Percentiles rank a stretch among this genome's conserved stretches.
Conservation (phyloP, 2,329 filamentous ascomycete genomes). For the Monosporascus sp. region DNA sequence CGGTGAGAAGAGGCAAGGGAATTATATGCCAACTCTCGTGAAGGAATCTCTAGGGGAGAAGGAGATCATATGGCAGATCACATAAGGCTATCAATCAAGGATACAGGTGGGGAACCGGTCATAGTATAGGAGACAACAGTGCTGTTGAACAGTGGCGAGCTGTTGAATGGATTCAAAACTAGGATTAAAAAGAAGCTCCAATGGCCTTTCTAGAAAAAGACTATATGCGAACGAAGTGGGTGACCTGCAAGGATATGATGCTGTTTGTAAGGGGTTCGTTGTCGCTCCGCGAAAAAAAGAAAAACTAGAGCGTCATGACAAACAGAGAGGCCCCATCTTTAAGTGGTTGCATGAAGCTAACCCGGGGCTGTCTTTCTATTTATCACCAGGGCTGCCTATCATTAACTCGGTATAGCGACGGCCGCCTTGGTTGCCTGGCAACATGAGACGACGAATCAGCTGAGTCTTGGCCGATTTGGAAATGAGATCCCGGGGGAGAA, state of each 20-base stretch:
- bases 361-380: constrained; percentile 14
- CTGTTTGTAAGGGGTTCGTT: constrained; percentile 10
- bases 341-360: constrained; percentile 30
- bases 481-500: constrained; percentile 15
- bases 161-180: constrained; percentile 14
- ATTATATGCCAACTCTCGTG: constrained; percentile 30
- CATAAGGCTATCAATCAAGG: constrained; percentile 21
- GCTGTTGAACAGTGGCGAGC: constrained; percentile 13
- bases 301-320: constrained; percentile 13
- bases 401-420: constrained; percentile 10
- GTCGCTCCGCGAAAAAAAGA: constrained; percentile 5
- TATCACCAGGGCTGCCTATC: constrained; percentile 10
- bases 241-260: constrained; percentile 1
- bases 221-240: background rate
- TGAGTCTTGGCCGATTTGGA: constrained; percentile 17
- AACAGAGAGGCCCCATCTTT: constrained; percentile 17
- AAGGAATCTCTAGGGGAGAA: constrained; percentile 21
- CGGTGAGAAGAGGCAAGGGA: constrained; percentile 32
- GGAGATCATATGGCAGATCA: constrained; percentile 22
- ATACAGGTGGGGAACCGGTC: constrained; percentile 15
- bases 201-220: background rate
- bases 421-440: constrained; percentile 29
- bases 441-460: constrained; percentile 18
- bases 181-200: constrained; percentile 7
- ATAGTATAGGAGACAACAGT: constrained; percentile 15